Percentiles rank a stretch among this genome's conserved stretches.
Conservation (phyloP, 768 basidiomycete species). For the Tulasnella sp. region DNA sequence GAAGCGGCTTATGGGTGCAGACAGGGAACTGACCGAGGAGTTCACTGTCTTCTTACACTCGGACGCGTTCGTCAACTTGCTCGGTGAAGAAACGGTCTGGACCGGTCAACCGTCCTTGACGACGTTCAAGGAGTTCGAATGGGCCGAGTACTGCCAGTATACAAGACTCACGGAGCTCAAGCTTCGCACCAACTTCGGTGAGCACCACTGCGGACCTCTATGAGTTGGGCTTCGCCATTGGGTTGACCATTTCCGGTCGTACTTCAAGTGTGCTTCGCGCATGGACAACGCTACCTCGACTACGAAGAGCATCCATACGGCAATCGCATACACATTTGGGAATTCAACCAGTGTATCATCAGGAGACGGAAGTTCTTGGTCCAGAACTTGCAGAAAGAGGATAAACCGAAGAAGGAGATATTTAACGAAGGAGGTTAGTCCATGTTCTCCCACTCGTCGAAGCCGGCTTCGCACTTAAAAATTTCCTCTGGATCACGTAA, state of each 20-base stretch:
- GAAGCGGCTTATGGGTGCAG: not conserved
- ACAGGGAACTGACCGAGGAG: not conserved
- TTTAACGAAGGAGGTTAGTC: too few relatives aligned
- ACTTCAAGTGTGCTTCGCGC: not conserved
- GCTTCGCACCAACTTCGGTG: not conserved
- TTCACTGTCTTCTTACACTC: conserved; percentile 2
- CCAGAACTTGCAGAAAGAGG: too few relatives aligned
- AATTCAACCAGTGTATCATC: not conserved
- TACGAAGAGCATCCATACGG: not conserved
- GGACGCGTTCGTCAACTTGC: not conserved
- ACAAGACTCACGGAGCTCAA: not conserved
- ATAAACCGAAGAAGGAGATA: too few relatives aligned
- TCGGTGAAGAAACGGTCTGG: not conserved
- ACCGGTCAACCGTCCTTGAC: not conserved
- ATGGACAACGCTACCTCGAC: conserved; percentile 6
- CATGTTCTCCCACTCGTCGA: too few relatives aligned
- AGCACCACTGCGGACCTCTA: not conserved
- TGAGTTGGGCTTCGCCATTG: not conserved
- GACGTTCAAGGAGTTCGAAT: not conserved
- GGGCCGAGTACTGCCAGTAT: not conserved
- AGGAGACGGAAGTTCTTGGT: not conserved
- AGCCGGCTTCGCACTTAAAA: too few relatives aligned
- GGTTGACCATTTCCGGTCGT: not conserved
- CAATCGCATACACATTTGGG: not conserved
- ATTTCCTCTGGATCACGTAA: too few relatives aligned